Conservation (phyloP, 108 stramenopile species). For the Discostella pseudostelligera region DNA sequence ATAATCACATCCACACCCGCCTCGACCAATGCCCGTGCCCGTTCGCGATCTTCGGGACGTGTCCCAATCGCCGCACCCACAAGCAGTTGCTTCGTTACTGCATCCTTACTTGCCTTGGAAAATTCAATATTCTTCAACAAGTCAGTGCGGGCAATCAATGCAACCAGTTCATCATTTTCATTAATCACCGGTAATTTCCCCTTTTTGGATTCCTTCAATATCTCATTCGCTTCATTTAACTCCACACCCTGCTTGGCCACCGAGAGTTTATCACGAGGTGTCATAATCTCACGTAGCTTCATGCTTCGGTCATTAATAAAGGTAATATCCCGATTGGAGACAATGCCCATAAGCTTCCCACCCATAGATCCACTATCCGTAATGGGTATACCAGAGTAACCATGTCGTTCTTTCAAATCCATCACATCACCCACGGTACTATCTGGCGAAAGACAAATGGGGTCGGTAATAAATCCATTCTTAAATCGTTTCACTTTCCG, state of each 20-base stretch:
- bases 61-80: conserved; percentile 99
- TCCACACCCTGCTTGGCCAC: conserved; percentile 92
- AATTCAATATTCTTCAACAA: conserved; percentile 98
- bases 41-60: conserved; percentile 94
- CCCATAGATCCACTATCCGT: conserved; percentile 98
- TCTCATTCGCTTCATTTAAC: conserved; percentile 94
- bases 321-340: conserved; percentile 96
- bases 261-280: conserved; percentile 74
- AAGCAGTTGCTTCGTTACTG: conserved; percentile 92
- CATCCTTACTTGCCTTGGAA: conserved; percentile 93
- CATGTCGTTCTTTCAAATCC: conserved; percentile 72
- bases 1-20: conserved; percentile 99
- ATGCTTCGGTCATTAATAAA: conserved; percentile 88
- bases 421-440: conserved; percentile 90
- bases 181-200: conserved; percentile 99
- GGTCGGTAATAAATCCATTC: conserved; percentile 99
- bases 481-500: conserved; percentile 96
- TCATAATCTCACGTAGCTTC: conserved; percentile 92
- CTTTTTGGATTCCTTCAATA: conserved; percentile 95
- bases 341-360: conserved; percentile 94
- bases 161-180: conserved; percentile 93
- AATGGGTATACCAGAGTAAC: conserved; percentile 98
- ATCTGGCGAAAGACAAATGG: conserved; percentile 91
- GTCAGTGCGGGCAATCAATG: conserved; percentile 97
- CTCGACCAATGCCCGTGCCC: conserved; percentile 84